These are phyloP conservation scores for Sarocladium strictum DNA, from an alignment of 2,329 filamentous ascomycete species.

Conservation along the genomic window DNA sequence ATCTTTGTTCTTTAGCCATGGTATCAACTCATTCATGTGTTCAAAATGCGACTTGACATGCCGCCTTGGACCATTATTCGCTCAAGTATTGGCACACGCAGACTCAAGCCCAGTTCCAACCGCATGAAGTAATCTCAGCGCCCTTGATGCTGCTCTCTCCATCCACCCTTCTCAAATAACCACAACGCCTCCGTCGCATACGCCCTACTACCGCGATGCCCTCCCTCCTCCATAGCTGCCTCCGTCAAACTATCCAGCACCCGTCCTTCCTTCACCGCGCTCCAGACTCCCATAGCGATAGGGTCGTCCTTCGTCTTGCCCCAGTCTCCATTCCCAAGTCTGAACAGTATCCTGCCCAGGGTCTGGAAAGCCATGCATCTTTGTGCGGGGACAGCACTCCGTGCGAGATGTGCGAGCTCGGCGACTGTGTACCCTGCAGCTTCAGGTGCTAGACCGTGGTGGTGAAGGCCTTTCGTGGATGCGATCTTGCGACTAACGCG, in stretches of 20 bases:
- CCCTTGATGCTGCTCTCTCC: constrained; percentile 57
- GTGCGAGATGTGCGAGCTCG: constrained; percentile 74
- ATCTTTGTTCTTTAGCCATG: too few species aligned
- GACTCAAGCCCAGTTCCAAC: too few species aligned
- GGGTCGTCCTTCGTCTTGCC: constrained; percentile 52
- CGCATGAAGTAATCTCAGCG: constrained; percentile 27
- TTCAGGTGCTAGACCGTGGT: constrained; percentile 88
- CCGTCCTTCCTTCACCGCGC: constrained; percentile 66
- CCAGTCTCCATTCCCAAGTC: constrained; percentile 69
- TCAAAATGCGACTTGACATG: too few species aligned
- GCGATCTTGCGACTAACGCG: constrained; percentile 55
- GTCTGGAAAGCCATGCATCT: constrained; percentile 90
- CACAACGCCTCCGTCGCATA: constrained; percentile 88
- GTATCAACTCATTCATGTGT: too few species aligned
- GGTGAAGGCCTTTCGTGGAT: constrained; percentile 75
- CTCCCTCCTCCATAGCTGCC: constrained; percentile 63
- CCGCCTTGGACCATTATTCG: too few species aligned
- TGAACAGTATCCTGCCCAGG: constrained; percentile 75
- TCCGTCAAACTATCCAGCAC: constrained; percentile 72
- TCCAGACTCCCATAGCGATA: constrained; percentile 77
- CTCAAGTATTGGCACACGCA: too few species aligned
- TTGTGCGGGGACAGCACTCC: constrained; percentile 80
- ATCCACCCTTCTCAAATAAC: constrained; percentile 69
- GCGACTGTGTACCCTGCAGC: constrained; percentile 90
- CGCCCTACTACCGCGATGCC: constrained; percentile 72